Evolutionary conservation across 2,329 filamentous ascomycete genomes (phyloP).

Genomic region (Colletotrichum gloeosporioides): DNA sequence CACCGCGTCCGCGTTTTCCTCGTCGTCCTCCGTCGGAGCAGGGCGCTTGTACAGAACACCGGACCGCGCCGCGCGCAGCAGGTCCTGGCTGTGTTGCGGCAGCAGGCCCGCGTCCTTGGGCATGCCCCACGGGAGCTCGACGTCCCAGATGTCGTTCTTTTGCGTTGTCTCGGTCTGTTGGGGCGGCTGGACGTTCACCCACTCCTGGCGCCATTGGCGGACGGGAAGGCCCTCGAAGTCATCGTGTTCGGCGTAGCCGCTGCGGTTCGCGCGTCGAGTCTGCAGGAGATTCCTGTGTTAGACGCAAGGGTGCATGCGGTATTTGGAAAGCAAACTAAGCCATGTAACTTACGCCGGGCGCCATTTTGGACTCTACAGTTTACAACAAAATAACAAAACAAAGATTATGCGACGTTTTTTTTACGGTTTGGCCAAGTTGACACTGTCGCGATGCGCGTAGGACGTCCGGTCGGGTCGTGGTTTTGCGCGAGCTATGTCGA

Average conservation of each 20-base stretch:
- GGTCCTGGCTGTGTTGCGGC: conserved; percentile 78
- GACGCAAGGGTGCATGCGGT: conserved; percentile 29
- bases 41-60: conserved; percentile 78
- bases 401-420: background rate
- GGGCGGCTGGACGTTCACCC: conserved; percentile 71
- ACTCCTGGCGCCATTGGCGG: conserved; percentile 84
- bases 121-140: conserved; percentile 79
- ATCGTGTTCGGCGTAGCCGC: conserved; percentile 64
- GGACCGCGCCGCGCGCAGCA: conserved; percentile 81
- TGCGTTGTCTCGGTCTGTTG: conserved; percentile 67
- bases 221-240: conserved; percentile 80
- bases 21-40: conserved; percentile 65
- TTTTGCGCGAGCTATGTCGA: background rate
- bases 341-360: conserved; percentile 39
- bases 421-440: background rate
- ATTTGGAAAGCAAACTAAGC: background rate
- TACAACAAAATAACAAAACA: background rate
- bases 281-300: conserved; percentile 31
- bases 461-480: background rate
- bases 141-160: conserved; percentile 72
- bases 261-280: conserved; percentile 62
- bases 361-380: conserved; percentile 32
- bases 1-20: conserved; percentile 53
- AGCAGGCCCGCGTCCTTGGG: conserved; percentile 84
- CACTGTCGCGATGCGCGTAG: background rate